Evolutionary conservation across 2,329 filamentous ascomycete genomes (phyloP), one percentile per base, ranked within the genome.

Genomic region (Colletotrichum sojae): DNA sequence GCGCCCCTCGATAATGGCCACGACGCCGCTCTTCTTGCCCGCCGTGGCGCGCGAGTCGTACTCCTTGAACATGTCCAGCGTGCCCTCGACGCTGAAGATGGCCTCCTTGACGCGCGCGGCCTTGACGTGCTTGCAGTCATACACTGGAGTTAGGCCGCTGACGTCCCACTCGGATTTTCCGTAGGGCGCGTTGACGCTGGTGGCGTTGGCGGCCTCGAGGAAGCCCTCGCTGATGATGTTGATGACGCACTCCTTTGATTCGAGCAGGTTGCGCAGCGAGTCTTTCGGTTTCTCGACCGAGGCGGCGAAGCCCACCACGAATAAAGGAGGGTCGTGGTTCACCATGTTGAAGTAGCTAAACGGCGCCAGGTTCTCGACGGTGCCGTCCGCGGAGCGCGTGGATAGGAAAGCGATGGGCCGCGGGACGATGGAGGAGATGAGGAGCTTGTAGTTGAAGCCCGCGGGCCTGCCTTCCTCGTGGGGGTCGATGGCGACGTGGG

Each of bases 161-260:
- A 94, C 80, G 1, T 63, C 59, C 68, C 69, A 72, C 80, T 98
- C 95, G 1, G 89, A 92, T 1, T 88, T 82, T 1, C 92, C 93
- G 71, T 90, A 90, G 0, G 95, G 95, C 0, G 93, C 88, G 78
- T 97, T 93, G 74, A 97, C 89, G 55, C 87, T 87, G 3, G 91
- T 89, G n/a, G 90, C 85, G 80, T 98, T 98, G 55, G 94, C 95
- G 0, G 95, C 95, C 83, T 98, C 95, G 76, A 96, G 76, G 77
- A 91, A 97, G 77, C 91, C 88, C 82, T 97, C 94, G 9, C 88
- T 90, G 76, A 98, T 93, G 76, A 97, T 93, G 82, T 96, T 97
- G 82, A 98, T 91, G 67, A 90, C 89, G 80, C 93, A 95, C 82
- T 97, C 94, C 53, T 86, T 83, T 0, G 87, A 90, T 45, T 92